Percentiles rank a stretch among this genome's conserved stretches.
Conservation (phyloP, 2,329 filamentous ascomycete species). For the Colletotrichum godetiae region DNA sequence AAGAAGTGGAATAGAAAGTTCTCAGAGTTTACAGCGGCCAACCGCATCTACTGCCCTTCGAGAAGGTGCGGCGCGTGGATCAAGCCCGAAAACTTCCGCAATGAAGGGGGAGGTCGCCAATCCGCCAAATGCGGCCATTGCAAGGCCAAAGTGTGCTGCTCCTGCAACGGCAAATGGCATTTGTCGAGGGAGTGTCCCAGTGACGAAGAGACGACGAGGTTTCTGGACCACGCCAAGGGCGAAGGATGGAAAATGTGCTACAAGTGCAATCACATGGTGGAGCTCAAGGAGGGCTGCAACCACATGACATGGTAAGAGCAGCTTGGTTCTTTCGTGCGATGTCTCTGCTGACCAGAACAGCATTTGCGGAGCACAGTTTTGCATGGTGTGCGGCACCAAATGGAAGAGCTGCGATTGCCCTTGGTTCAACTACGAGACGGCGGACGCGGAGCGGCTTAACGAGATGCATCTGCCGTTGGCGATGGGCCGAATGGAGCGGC, state of each 20-base stretch:
- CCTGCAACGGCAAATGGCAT: constrained; percentile 83
- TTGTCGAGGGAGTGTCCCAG: constrained; percentile 74
- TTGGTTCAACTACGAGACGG: constrained; percentile 75
- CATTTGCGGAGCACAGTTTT: constrained; percentile 86
- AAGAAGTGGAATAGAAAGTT: constrained; percentile 84
- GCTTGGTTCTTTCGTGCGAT: not conserved
- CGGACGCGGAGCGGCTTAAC: constrained; percentile 65
- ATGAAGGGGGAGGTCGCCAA: constrained; percentile 68
- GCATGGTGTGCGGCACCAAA: constrained; percentile 83
- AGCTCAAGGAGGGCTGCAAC: constrained; percentile 85
- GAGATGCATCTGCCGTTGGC: constrained; percentile 62
- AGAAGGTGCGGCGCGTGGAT: constrained; percentile 84
- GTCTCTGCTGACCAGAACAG: constrained; percentile 49
- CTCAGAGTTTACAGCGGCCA: constrained; percentile 78
- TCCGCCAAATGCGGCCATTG: constrained; percentile 78
- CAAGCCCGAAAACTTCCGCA: constrained; percentile 74
- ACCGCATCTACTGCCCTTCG: constrained; percentile 82
- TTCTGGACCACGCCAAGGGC: constrained; percentile 74
- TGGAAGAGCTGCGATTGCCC: constrained; percentile 89
- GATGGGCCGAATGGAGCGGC: constrained; percentile 37
- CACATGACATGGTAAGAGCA: constrained; percentile 84
- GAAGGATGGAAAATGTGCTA: constrained; percentile 82
- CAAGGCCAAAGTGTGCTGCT: constrained; percentile 77
- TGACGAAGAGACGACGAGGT: constrained; percentile 72
- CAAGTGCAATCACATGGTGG: constrained; percentile 78